phyloP scores from a whole-genome alignment of 257 asterid species.

The Nicotiana paniculata region DNA sequence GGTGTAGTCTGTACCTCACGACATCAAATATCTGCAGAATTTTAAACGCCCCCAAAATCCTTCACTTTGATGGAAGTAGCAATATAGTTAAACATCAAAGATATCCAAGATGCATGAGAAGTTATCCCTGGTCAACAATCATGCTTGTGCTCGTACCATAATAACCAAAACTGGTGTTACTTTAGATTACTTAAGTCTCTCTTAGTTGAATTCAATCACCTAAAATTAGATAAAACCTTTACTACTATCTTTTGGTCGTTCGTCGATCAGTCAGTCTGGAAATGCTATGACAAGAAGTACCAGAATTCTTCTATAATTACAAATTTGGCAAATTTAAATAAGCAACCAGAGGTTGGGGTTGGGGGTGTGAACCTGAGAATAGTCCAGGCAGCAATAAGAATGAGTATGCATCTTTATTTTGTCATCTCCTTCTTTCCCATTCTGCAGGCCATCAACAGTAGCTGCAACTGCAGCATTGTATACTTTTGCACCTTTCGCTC shows the following conservation, averaged over 20 bases:
- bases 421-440: conserved; percentile 81
- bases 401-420: conserved; percentile 84
- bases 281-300: background rate
- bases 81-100: background rate
- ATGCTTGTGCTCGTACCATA: background rate
- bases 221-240: background rate
- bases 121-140: background rate
- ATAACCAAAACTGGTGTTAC: background rate
- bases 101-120: conserved; percentile 1
- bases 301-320: background rate
- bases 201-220: background rate
- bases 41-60: conserved; percentile 1
- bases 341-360: background rate
- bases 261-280: background rate
- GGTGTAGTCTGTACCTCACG: conserved; percentile 83
- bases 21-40: conserved; percentile 79
- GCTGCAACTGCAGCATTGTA: conserved; percentile 77
- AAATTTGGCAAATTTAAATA: background rate
- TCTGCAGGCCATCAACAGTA: conserved; percentile 44
- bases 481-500: conserved; percentile 80
- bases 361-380: conserved; percentile 63
- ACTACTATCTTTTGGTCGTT: background rate
- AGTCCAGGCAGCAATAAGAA: conserved; percentile 86
- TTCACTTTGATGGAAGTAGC: background rate
- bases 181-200: background rate